These are phyloP conservation scores for Termitomyces sp. DNA, from an alignment of 768 basidiomycete species.

Conservation along the genomic window DNA sequence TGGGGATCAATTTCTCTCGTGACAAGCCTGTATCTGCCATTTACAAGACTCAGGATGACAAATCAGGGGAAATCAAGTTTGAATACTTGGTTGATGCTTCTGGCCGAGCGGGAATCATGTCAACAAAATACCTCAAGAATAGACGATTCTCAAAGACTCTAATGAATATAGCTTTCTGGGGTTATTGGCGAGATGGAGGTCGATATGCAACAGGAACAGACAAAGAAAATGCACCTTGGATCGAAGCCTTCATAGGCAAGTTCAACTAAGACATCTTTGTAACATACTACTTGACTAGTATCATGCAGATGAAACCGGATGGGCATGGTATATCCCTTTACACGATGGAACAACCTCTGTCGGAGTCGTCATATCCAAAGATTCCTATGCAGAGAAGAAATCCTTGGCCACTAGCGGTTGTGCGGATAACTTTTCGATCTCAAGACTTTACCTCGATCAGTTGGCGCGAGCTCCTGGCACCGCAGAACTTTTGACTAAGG, in stretches of 20 bases:
- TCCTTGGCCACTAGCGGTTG: conserved; percentile 5
- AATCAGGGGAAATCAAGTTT: conserved; percentile 40
- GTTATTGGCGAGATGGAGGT: conserved; percentile 51
- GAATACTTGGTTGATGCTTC: conserved; percentile 60
- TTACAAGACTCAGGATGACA: conserved; percentile 11
- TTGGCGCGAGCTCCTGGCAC: background rate
- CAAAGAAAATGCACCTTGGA: conserved; percentile 41
- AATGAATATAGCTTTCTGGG: conserved; percentile 61
- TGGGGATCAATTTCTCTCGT: conserved; percentile 36
- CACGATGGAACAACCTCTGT: conserved; percentile 44
- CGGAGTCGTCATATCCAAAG: conserved; percentile 42
- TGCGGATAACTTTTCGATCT: too few species aligned
- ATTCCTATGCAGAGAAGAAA: conserved; percentile 27
- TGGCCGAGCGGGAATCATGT: conserved; percentile 55
- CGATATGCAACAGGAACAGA: conserved; percentile 34
- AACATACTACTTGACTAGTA: background rate
- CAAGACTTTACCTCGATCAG: conserved; percentile 30
- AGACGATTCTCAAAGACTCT: conserved; percentile 48
- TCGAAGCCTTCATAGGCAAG: conserved; percentile 52
- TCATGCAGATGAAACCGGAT: conserved; percentile 41
- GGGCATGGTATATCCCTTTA: conserved; percentile 54
- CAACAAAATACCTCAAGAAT: conserved; percentile 52
- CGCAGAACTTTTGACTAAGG: conserved; percentile 9
- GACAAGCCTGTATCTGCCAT: conserved; percentile 5
- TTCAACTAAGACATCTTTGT: background rate